phyloP scores from a whole-genome alignment of 2,329 filamentous ascomycete species.

The Emergomyces pasteurianus region DNA sequence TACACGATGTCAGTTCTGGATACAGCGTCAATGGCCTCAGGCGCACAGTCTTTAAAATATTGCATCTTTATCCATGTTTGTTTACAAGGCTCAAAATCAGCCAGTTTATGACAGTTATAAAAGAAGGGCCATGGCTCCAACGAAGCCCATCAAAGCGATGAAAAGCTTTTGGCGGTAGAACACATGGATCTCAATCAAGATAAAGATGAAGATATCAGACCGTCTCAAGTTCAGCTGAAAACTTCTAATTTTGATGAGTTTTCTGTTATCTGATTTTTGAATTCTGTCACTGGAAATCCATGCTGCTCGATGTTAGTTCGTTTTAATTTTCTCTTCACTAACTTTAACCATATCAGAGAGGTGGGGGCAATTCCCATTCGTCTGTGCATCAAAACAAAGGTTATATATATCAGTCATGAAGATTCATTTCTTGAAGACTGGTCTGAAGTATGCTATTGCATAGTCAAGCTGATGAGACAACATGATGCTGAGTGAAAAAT shows the following conservation, averaged over 20 bases:
- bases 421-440: constrained; percentile 4
- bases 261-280: constrained; percentile 77
- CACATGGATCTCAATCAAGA: constrained; percentile 58
- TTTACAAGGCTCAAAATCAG: constrained; percentile 77
- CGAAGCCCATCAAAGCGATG: constrained; percentile 86
- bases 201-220: constrained; percentile 44
- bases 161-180: constrained; percentile 83
- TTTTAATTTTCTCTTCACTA: constrained; percentile 97
- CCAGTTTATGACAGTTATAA: constrained; percentile 80
- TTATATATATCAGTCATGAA: constrained; percentile 19
- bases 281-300: constrained; percentile 46
- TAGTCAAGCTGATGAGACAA: constrained; percentile 92
- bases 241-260: constrained; percentile 86
- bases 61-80: constrained; percentile 90
- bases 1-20: constrained; percentile 81
- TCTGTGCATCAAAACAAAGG: constrained; percentile 79
- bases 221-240: constrained; percentile 61
- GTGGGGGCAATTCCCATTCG: constrained; percentile 95
- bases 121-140: constrained; percentile 93
- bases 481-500: constrained; percentile 92
- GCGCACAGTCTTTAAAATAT: constrained; percentile 55
- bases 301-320: constrained; percentile 83
- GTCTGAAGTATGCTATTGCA: constrained; percentile 66
- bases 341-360: constrained; percentile 97
- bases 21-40: constrained; percentile 51